Conservation (phyloP, 2,329 filamentous ascomycete species). For the Hymenoscyphus fraxineus region DNA sequence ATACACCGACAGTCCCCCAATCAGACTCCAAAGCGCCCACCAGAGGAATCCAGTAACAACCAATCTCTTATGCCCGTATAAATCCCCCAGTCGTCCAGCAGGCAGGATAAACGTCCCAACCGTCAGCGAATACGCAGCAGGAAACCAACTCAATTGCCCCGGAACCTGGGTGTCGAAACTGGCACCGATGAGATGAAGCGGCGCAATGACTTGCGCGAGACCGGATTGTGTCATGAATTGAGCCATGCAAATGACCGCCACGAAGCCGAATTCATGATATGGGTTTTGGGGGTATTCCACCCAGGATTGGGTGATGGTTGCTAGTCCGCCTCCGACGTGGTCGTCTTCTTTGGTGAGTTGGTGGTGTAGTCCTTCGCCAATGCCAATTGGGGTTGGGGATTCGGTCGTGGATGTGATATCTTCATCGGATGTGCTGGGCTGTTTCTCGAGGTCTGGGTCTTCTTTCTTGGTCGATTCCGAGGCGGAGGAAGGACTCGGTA, state of each 20-base stretch:
- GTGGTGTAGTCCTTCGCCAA: neutral
- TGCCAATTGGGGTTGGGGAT: neutral
- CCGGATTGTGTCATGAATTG: slow-evolving; percentile 46
- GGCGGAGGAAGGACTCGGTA: neutral
- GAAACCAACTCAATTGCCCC: slow-evolving; percentile 51
- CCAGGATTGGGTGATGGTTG: slow-evolving; percentile 9
- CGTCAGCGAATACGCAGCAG: slow-evolving; percentile 53
- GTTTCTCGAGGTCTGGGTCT: slow-evolving; percentile 2
- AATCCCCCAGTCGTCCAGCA: slow-evolving; percentile 47
- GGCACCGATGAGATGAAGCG: slow-evolving; percentile 44
- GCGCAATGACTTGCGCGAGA: slow-evolving; percentile 44
- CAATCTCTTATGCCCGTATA: slow-evolving; percentile 49
- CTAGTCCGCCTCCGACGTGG: slow-evolving; percentile 1
- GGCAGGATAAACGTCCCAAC: slow-evolving; percentile 51
- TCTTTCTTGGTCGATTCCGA: neutral
- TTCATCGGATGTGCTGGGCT: neutral
- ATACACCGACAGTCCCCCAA: slow-evolving; percentile 22
- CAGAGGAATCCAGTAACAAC: slow-evolving; percentile 44
- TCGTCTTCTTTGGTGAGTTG: neutral
- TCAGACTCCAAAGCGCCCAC: slow-evolving; percentile 24
- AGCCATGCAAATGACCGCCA: slow-evolving; percentile 42
- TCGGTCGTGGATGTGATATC: neutral
- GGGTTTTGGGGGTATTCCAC: slow-evolving; percentile 6
- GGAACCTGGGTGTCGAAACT: slow-evolving; percentile 42
- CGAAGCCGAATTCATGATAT: slow-evolving; percentile 29